Conservation (phyloP, 371 early-diverging fungal genomes). For the Mortierella sp. region DNA sequence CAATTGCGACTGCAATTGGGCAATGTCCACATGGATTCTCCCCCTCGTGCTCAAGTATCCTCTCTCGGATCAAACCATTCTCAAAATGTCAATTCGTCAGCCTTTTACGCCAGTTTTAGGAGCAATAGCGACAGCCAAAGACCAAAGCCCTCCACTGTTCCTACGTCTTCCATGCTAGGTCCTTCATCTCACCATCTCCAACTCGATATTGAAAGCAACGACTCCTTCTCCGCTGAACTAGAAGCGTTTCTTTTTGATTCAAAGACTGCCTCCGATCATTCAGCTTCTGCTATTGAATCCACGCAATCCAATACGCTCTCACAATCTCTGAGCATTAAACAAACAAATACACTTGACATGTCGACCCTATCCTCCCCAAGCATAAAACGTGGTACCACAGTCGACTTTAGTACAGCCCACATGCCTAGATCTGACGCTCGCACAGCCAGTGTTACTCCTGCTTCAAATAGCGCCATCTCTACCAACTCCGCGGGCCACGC, state of each 20-base stretch:
- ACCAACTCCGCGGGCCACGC: neutral
- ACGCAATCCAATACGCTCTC: neutral
- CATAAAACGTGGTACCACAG: neutral
- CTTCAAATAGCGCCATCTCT: neutral
- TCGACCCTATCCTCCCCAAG: neutral
- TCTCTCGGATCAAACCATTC: neutral
- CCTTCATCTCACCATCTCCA: slow-evolving; percentile 9
- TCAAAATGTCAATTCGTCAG: slow-evolving; percentile 14
- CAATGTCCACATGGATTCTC: slow-evolving; percentile 2
- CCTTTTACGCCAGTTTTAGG: slow-evolving; percentile 15
- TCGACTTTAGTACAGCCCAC: slow-evolving; percentile 1
- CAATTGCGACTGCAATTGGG: neutral
- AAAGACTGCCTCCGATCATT: neutral
- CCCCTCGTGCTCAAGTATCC: neutral
- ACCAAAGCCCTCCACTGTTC: neutral
- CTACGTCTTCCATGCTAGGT: neutral
- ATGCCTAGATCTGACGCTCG: neutral
- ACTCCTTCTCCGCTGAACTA: slow-evolving; percentile 19
- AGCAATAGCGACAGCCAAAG: neutral
- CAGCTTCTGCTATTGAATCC: neutral
- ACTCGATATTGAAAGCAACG: neutral
- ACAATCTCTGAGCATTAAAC: neutral
- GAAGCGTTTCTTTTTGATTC: slow-evolving; percentile 8
- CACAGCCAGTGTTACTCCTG: slow-evolving; percentile 1
- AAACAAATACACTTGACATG: neutral